Conservation (phyloP, 1,284 basidiomycete genomes). For the Cutaneotrichosporon spelunceum region DNA sequence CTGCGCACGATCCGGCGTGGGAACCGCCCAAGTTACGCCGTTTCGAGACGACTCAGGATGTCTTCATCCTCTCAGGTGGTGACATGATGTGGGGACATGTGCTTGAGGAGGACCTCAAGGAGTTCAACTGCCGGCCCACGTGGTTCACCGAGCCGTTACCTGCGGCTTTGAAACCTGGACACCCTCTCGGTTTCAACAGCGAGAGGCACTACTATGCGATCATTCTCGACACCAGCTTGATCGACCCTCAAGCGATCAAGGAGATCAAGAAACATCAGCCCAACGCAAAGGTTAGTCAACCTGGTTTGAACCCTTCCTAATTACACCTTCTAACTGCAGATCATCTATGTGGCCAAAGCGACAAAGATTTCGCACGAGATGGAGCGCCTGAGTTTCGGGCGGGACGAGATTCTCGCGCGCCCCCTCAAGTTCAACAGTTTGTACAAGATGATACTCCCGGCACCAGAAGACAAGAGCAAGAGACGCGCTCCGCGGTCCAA, state of each 20-base stretch:
- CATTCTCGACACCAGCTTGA: conserved; percentile 30
- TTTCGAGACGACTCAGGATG: conserved; percentile 18
- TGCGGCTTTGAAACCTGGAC: conserved; percentile 21
- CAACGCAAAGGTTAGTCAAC: conserved; percentile 27
- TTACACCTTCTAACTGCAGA: conserved; percentile 16
- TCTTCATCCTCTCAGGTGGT: conserved; percentile 28
- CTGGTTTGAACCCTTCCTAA: too few relatives aligned
- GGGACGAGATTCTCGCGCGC: conserved; percentile 40
- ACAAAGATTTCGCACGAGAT: conserved; percentile 33
- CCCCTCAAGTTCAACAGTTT: conserved; percentile 44
- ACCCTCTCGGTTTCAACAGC: conserved; percentile 29
- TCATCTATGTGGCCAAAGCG: conserved; percentile 36
- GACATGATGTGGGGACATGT: conserved; percentile 34
- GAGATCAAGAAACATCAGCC: conserved; percentile 33
- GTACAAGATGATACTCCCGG: conserved; percentile 28
- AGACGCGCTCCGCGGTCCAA: conserved; percentile 10
- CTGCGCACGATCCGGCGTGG: conserved; percentile 25
- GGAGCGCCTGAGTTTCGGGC: conserved; percentile 19
- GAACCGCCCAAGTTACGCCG: conserved; percentile 11
- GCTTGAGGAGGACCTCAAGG: conserved; percentile 32
- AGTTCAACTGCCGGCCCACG: conserved; percentile 35
- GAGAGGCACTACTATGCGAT: conserved; percentile 26
- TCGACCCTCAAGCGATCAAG: conserved; percentile 18
- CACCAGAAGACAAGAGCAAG: conserved; percentile 3
- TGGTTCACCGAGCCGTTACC: conserved; percentile 28